Evolutionary conservation across 1,284 basidiomycete genomes (phyloP).

Genomic region (Papiliotrema terrestris): DNA sequence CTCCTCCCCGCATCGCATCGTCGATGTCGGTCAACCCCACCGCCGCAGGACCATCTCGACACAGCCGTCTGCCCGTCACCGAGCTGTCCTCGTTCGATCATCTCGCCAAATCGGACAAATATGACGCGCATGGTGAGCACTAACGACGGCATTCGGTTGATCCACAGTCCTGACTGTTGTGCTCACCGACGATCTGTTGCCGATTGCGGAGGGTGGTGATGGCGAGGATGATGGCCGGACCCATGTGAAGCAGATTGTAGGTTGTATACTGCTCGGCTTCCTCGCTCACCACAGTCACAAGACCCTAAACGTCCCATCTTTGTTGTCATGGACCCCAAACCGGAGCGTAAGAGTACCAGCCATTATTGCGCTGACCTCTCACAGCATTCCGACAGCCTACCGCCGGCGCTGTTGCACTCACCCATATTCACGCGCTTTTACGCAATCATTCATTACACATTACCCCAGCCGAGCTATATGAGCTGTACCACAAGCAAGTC

Average conservation of each 20-base stretch:
- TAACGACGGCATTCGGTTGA: background rate
- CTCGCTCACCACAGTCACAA: conserved; percentile 8
- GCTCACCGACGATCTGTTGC: conserved; percentile 31
- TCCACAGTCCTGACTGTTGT: conserved; percentile 22
- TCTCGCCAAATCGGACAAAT: conserved; percentile 11
- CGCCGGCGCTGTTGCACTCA: conserved; percentile 5
- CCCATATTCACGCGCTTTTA: conserved; percentile 11
- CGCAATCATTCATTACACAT: conserved; percentile 9
- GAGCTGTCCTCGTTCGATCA: conserved; percentile 17
- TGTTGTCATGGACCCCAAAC: conserved; percentile 19
- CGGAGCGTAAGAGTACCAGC: conserved; percentile 10
- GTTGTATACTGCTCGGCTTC: background rate
- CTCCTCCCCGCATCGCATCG: background rate
- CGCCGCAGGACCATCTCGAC: background rate
- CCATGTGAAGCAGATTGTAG: conserved; percentile 24
- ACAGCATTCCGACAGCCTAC: conserved; percentile 7
- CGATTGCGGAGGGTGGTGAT: conserved; percentile 10
- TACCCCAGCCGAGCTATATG: conserved; percentile 6
- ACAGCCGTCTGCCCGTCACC: background rate
- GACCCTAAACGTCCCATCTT: conserved; percentile 22
- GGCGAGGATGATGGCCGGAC: conserved; percentile 5
- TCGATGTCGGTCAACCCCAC: background rate
- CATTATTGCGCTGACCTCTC: background rate
- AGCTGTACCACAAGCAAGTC: conserved; percentile 12
- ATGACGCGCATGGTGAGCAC: conserved; percentile 22